Evolutionary conservation across 495 filamentous ascomycete species (phyloP).

Genomic region (Lophiostoma macrostomum): DNA sequence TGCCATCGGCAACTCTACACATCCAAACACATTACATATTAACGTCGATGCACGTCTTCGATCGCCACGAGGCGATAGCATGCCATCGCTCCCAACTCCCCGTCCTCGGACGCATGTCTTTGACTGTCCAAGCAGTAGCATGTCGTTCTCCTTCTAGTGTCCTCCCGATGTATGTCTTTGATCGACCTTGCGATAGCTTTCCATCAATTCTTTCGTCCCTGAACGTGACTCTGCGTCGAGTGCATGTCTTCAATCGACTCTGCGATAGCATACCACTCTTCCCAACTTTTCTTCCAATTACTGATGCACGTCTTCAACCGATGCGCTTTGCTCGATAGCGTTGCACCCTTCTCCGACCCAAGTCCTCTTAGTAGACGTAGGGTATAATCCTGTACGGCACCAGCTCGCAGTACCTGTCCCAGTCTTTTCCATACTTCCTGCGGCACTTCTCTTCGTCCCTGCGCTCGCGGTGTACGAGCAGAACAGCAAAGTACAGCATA

Average conservation of each 20-base stretch:
- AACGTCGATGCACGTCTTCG: conserved; percentile 15
- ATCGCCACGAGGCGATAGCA: conserved; percentile 11
- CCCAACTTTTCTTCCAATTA: background rate
- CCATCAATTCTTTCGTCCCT: background rate
- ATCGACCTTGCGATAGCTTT: conserved; percentile 17
- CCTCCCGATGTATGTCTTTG: conserved; percentile 21
- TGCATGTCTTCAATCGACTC: conserved; percentile 29
- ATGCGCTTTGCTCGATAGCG: conserved; percentile 12
- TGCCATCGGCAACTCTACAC: background rate
- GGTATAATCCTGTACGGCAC: conserved; percentile 86
- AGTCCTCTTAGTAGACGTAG: conserved; percentile 66
- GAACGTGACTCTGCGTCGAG: background rate
- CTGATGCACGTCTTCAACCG: conserved; percentile 28
- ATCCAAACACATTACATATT: conserved; percentile 15
- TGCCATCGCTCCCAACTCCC: conserved; percentile 1
- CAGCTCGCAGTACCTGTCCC: conserved; percentile 81
- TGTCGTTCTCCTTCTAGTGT: background rate
- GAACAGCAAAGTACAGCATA: conserved; percentile 83
- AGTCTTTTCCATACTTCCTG: conserved; percentile 89
- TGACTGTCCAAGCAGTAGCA: conserved; percentile 6
- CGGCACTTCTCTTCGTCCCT: conserved; percentile 92
- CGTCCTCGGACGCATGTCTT: conserved; percentile 5
- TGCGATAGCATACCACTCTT: conserved; percentile 21
- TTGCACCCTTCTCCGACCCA: background rate
- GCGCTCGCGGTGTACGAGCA: conserved; percentile 86